Percentiles rank a stretch among this genome's conserved stretches.
phyloP scores from a whole-genome alignment of 2,329 filamentous ascomycete species.

The Monosporascus sp. region DNA sequence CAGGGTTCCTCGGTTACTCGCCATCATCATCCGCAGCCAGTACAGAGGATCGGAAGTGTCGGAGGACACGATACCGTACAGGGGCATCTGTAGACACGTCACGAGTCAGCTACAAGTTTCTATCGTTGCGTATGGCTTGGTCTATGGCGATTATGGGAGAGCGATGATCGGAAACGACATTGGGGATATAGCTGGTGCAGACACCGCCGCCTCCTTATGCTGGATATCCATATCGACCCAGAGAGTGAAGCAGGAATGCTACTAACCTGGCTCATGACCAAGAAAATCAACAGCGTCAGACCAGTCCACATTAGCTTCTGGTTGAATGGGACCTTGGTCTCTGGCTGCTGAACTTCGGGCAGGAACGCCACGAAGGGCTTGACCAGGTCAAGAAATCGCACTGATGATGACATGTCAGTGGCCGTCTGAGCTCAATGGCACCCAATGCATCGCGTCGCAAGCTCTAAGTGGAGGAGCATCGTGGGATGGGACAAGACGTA shows the following conservation, averaged over 20 bases:
- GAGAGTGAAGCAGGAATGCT: neutral
- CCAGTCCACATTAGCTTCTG: slow-evolving; percentile 96
- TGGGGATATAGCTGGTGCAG: no score
- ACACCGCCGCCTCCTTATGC: no score
- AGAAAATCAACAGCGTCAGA: slow-evolving; percentile 93
- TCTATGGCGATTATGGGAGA: neutral
- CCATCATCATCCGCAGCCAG: slow-evolving; percentile 99
- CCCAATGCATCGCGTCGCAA: slow-evolving; percentile 11
- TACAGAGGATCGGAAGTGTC: slow-evolving; percentile 97
- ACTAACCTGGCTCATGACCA: slow-evolving; percentile 81
- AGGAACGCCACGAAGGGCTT: slow-evolving; percentile 99
- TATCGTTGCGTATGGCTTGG: neutral
- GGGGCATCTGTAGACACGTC: slow-evolving; percentile 64
- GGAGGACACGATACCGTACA: slow-evolving; percentile 98
- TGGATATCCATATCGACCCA: no score
- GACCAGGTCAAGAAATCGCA: slow-evolving; percentile 99
- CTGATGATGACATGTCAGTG: slow-evolving; percentile 41
- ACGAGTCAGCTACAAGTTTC: neutral
- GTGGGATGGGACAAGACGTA: slow-evolving; percentile 1
- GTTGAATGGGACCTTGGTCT: slow-evolving; percentile 98
- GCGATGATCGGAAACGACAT: neutral
- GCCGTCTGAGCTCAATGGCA: slow-evolving; percentile 13
- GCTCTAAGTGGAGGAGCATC: slow-evolving; percentile 1
- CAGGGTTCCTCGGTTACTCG: slow-evolving; percentile 92
- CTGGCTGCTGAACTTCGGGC: slow-evolving; percentile 96